Evolutionary conservation across 202 grass and related monocot species (phyloP), one percentile per base, ranked within the genome.

Genomic region (Alloteropsis angusta): DNA sequence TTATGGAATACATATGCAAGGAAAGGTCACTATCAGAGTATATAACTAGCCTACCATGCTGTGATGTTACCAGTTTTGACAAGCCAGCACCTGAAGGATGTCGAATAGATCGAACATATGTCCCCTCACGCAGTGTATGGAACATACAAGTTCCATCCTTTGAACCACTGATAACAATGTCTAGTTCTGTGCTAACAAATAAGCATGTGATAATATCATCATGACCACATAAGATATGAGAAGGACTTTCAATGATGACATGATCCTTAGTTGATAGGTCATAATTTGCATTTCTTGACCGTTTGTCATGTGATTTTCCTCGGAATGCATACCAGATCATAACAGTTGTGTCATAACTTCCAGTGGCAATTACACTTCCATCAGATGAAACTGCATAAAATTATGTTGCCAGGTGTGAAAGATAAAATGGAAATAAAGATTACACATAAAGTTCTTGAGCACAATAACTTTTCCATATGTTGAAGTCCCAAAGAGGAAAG

Each of bases 131-230:
- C 64, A 98, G 74, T 59, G 95, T 98, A 76, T 95, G 92, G 72
- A 98, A 98, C 76, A 98, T 98, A 83, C 95, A 98, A 36, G 95
- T 98, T 63, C 95, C 95, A 35, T 98, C 95, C 79, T 98, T 98
- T 13, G 95, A 98, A n/a, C 95, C 95, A 87, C 89, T 94, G 78
- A 98, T 92, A 82, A 98, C 95, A 83, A 98, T 87, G 58, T 98
- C 89, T 39, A 98, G 82, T 82, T 98, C 95, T 3, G 89, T 92
- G 54, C 95, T 98, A 69, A 98, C 76, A 77, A 90, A 98, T 82
- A 98, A 88, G 85, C 95, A 98, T 78, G 95, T 98, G 46, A 98
- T 98, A 25, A 98, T 94, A 46, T 98, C 95, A 65, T 94, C 95
- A 81, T 98, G 95, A 26, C 95, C 92, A 70, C 95, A 98, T 65